phyloP scores from a whole-genome alignment of 805 yeast species.

The Metschnikowia santaceciliae region DNA sequence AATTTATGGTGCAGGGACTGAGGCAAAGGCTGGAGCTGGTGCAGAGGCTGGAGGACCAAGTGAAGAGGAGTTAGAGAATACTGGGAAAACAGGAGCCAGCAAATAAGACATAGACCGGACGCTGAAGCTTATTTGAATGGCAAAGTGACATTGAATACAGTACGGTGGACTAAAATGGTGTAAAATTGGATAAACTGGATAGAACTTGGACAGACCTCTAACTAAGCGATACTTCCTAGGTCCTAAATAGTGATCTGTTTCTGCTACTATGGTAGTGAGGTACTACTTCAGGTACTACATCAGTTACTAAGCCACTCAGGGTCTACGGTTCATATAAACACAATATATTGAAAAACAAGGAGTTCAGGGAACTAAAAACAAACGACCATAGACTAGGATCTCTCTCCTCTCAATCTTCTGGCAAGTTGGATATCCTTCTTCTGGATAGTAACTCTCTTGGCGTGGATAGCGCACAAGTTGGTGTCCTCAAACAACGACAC shows the following conservation, averaged over 20 bases:
- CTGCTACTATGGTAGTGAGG: no score
- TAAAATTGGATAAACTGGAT: not conserved
- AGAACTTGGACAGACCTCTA: not conserved
- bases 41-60: not conserved
- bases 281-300: no score
- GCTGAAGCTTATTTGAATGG: no score
- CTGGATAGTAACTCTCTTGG: constrained; percentile 42
- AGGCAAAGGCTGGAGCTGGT: no score
- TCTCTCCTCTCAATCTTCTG: constrained; percentile 47
- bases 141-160: no score
- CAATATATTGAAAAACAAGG: not conserved
- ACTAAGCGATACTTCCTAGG: no score
- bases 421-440: constrained; percentile 47
- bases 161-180: no score
- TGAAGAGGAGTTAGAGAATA: not conserved
- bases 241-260: no score
- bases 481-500: constrained; percentile 45
- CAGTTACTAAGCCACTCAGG: not conserved
- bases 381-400: constrained; percentile 22
- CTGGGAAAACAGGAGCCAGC: not conserved
- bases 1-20: not conserved
- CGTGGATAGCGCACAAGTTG: constrained; percentile 40
- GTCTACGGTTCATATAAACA: not conserved
- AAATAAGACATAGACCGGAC: no score
- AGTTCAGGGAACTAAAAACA: not conserved